Conservation (phyloP, 2,329 filamentous ascomycete genomes). For the Davidsoniella australis region DNA sequence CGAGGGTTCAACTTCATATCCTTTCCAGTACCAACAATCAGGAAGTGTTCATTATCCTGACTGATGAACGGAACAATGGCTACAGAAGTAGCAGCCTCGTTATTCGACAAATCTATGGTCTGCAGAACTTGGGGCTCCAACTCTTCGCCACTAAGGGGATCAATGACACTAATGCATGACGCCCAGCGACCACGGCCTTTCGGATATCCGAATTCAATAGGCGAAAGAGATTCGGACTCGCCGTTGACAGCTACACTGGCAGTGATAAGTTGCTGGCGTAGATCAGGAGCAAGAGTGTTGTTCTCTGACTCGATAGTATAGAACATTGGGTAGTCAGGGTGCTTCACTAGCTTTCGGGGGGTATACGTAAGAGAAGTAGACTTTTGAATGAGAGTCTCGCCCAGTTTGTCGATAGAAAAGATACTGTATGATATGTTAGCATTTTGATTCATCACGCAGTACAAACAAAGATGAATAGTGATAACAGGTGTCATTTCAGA, state of each 20-base stretch:
- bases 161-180: constrained; percentile 83
- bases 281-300: constrained; percentile 69
- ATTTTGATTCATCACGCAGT: constrained; percentile 11
- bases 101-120: constrained; percentile 68
- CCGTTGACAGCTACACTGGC: constrained; percentile 57
- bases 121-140: constrained; percentile 49
- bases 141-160: constrained; percentile 33
- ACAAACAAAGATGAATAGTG: constrained; percentile 14
- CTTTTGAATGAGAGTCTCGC: constrained; percentile 73
- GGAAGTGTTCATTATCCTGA: constrained; percentile 73
- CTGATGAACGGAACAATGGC: constrained; percentile 73
- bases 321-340: constrained; percentile 76
- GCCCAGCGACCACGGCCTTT: constrained; percentile 77
- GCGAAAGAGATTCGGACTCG: constrained; percentile 51
- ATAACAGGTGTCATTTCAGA: constrained; percentile 44
- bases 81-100: constrained; percentile 80
- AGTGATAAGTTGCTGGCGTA: constrained; percentile 55
- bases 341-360: constrained; percentile 69
- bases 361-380: constrained; percentile 79
- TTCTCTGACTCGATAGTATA: constrained; percentile 92
- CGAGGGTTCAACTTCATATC: constrained; percentile 68
- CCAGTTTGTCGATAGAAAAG: constrained; percentile 75
- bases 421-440: constrained; percentile 41
- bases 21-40: constrained; percentile 89
- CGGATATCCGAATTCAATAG: constrained; percentile 79